Base-by-base conservation (phyloP, 441 rosid genomes). In the Pelargonium myrrhifolium region DNA sequence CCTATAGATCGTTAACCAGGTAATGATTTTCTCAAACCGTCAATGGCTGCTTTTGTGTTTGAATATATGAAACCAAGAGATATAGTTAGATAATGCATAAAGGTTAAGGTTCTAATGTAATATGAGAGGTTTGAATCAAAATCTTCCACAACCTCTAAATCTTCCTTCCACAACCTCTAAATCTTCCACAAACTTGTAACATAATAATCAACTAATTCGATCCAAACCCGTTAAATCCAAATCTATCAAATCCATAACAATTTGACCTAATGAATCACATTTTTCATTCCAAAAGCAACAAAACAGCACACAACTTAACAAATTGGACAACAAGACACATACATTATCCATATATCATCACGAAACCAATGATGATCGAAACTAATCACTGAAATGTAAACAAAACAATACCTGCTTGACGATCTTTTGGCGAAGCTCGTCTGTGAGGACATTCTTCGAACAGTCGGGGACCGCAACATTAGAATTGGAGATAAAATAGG, bases 391-490 rank as follows among this genome's bases (percentile, higher is more conserved):
- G 6, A 37, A 62, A 59, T 37, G 64, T 11, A 65, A 31, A 56
- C 5, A 17, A 7, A 14, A 22, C 9, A 12, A 8, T 0, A 93
- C 99, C 96, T 91, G 99, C 73, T 91, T 91, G 71, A 89, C 73
- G 79, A 94, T 86, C 83, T 94, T 91, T 63, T 82, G 83, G 22
- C 83, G 89, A 72, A 91, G 93, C 80, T 87, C 93, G 1, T 93
- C 93, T 24, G 84, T 76, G 59, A 85, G 83, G 68, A 79, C 65
- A 70, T 74, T 81, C 69, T 82, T 85, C 47, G 91, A 73, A 62
- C 75, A 75, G 75, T 74, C 79, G 26, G 85, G 82, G 72, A 80
- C 62, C 17, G 83, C 69, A 45, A 78, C 77, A 37, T 78, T 78
- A 24, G 89, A 82, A 62, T 77, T 85, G 15, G 94, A 73, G 77